A percentile compares a stretch with the other conserved stretches of the same genome.
phyloP scores from a whole-genome alignment of 2,329 filamentous ascomycete species.

The Colletotrichum tropicicola region DNA sequence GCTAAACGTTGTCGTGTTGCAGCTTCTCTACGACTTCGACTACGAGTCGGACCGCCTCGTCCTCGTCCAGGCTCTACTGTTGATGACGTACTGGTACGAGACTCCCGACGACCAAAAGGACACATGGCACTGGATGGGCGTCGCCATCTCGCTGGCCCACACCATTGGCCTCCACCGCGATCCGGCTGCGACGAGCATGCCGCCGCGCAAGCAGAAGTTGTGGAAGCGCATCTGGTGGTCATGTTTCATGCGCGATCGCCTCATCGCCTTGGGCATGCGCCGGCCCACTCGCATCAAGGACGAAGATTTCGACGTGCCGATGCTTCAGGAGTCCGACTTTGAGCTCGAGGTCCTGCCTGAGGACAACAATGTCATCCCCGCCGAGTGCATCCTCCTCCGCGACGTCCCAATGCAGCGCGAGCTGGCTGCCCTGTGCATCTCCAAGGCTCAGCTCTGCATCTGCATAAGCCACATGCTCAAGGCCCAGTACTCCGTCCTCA shows the following conservation, averaged over 20 bases:
- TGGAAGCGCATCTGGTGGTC: conserved; percentile 99
- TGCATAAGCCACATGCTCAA: conserved; percentile 90
- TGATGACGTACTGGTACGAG: conserved; percentile 99
- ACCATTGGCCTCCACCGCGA: conserved; percentile 94
- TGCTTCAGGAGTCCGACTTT: conserved; percentile 87
- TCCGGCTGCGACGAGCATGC: conserved; percentile 79
- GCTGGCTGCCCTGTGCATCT: conserved; percentile 87
- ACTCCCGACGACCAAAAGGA: conserved; percentile 97
- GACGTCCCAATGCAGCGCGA: conserved; percentile 79
- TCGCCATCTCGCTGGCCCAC: conserved; percentile 90
- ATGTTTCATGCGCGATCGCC: conserved; percentile 92
- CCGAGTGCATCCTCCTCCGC: conserved; percentile 75
- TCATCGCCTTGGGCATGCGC: conserved; percentile 93
- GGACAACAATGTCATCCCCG: conserved; percentile 72
- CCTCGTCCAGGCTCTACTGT: conserved; percentile 85
- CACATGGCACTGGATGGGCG: conserved; percentile 99
- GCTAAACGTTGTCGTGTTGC: conserved; percentile 28
- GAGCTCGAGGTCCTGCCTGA: conserved; percentile 76
- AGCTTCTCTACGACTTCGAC: conserved; percentile 94
- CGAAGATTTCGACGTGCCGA: conserved; percentile 92
- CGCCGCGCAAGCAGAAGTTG: conserved; percentile 76
- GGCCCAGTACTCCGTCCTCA: conserved; percentile 91
- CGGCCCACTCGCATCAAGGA: conserved; percentile 92
- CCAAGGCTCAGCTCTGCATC: conserved; percentile 89
- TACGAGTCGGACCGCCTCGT: conserved; percentile 91